phyloP scores from a whole-genome alignment of 1,284 basidiomycete genomes.

The Moesziomyces parantarcticus region DNA sequence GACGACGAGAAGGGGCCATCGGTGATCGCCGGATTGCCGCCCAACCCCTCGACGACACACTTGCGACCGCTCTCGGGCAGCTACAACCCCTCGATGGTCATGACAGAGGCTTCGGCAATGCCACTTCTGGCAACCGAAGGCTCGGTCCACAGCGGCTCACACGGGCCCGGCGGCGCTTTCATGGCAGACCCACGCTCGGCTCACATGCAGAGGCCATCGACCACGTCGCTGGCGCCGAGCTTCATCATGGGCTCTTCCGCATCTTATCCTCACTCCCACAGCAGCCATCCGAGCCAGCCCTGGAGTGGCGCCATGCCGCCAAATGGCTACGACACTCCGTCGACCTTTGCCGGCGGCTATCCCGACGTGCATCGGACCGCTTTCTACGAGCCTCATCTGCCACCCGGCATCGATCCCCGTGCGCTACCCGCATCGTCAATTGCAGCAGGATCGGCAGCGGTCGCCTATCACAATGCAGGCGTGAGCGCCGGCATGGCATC shows the following conservation, averaged over 20 bases:
- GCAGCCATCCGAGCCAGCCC: conserved; percentile 14
- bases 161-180: conserved; percentile 1
- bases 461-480: conserved; percentile 14
- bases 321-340: conserved; percentile 2
- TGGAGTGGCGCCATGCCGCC: neutral
- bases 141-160: conserved; percentile 20
- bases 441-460: conserved; percentile 20
- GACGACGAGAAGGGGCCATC: conserved; percentile 25
- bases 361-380: conserved; percentile 31
- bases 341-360: conserved; percentile 17
- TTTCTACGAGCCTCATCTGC: conserved; percentile 25
- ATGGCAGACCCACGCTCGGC: conserved; percentile 16
- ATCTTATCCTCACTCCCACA: conserved; percentile 26
- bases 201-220: conserved; percentile 25
- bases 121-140: conserved; percentile 18
- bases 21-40: conserved; percentile 33
- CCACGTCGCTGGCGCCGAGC: conserved; percentile 27
- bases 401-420: conserved; percentile 22
- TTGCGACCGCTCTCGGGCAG: conserved; percentile 17
- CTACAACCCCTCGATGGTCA: conserved; percentile 26
- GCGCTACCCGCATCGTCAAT: conserved; percentile 1
- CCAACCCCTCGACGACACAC: conserved; percentile 22
- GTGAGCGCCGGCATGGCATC: conserved; percentile 3
- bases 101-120: conserved; percentile 28
- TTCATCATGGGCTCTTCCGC: conserved; percentile 29